These are phyloP conservation scores for Bodo saltans DNA, from an alignment of 78 protist genomes.

Conservation along the genomic window DNA sequence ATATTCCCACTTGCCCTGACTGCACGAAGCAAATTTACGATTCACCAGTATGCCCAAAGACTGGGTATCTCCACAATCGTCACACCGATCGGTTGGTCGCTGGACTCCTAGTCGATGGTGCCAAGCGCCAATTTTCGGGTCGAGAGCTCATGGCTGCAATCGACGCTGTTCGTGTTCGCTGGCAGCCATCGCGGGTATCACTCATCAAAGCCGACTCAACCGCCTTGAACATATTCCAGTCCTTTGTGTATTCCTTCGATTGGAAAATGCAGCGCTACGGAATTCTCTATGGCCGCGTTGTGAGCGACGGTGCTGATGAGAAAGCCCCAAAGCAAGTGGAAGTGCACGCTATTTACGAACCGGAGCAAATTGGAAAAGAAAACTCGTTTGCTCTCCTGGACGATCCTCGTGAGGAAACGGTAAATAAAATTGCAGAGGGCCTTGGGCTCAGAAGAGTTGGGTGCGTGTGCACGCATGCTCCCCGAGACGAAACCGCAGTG, in stretches of 20 bases:
- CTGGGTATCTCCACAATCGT: not conserved
- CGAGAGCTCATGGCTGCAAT: not conserved
- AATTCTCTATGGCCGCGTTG: slow-evolving; percentile 12
- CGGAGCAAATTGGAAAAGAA: not conserved
- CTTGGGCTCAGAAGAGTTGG: slow-evolving; percentile 13
- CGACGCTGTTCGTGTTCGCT: not conserved
- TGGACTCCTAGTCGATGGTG: not conserved
- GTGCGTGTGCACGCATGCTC: not conserved
- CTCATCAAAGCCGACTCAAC: not conserved
- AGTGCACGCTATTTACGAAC: slow-evolving; percentile 8
- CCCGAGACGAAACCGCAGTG: not conserved
- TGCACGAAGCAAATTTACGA: not conserved
- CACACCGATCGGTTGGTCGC: not conserved
- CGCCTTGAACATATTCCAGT: not conserved
- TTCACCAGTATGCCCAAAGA: not conserved
- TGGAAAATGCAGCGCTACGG: not conserved
- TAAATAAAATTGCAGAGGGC: not conserved
- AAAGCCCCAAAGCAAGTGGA: not conserved
- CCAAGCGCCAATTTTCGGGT: not conserved
- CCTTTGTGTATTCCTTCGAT: not conserved
- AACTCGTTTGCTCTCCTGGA: not conserved
- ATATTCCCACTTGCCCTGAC: not conserved
- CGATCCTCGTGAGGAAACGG: not conserved
- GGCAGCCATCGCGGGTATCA: not conserved
- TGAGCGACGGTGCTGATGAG: not conserved